Base-by-base conservation (phyloP, 2,329 filamentous ascomycete genomes). In the Hysterium pulicare region DNA sequence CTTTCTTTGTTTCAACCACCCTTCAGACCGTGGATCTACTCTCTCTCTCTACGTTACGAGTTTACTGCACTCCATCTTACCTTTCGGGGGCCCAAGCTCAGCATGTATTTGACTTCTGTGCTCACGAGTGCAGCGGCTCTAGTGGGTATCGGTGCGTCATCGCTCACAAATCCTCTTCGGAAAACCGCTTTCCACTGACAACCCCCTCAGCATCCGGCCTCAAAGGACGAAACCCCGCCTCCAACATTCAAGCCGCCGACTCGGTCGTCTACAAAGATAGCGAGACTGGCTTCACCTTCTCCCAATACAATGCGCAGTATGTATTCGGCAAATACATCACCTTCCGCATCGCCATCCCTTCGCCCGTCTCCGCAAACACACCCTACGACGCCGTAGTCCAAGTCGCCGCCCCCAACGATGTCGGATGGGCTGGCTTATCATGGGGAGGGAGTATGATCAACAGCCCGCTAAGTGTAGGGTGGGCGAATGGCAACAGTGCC, bases 281-380 rank as follows among this genome's bases (percentile, higher is more conserved):
- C 21, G 60, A 62, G 37, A 64, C 59, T 19, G 60, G 60, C 37
- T 64, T 64, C 44, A 61, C 58, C 6, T 62, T 62, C 46, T 61
- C 59, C 17, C 57, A 64, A 33, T 58, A 54, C 37, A 57, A 51
- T 13, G 59, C 53, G n/a, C 53, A 55, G 13, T 59, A 56, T 33
- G 50, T 57, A 5, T 53, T 64, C 5, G 38, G 47, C 1, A 32
- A 47, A 34, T 61, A 53, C 41, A 55, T 64, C 24, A 45, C 57
- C 28, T 61, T 55, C 41, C 59, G 60, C 34, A 54, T 62, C 26
- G 60, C 60, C 6, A 47, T 55, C 9, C 59, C 60, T 3, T 50
- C 45, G 31, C 48, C 47, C 30, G 48, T 55, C 1, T 45, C 50
- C 4, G 34, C 52, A 19, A 48, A 47, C 10, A 38, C 47, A 24